Percentiles rank a stretch among this genome's conserved stretches.
Evolutionary conservation across 495 filamentous ascomycete genomes (phyloP).

Genomic region (Podospora fimiseda): DNA sequence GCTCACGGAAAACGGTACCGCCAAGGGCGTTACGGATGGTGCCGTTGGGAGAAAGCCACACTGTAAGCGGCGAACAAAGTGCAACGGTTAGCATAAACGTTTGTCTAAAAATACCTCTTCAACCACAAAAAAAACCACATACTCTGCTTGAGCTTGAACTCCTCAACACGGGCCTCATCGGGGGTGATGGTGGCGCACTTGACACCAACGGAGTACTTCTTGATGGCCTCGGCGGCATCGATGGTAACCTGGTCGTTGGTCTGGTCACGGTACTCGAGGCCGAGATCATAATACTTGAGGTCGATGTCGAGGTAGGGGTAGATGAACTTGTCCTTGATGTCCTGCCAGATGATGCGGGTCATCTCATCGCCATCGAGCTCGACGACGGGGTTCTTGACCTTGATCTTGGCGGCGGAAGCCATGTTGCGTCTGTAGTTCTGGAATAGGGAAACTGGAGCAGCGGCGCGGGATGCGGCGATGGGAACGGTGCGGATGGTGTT

Average conservation of each 20-base stretch:
- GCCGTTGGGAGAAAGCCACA: conserved; percentile 98
- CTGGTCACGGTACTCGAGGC: conserved; percentile 88
- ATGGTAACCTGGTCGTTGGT: conserved; percentile 93
- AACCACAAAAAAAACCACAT: conserved; percentile 23
- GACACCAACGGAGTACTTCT: conserved; percentile 96
- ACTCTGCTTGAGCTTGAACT: conserved; percentile 98
- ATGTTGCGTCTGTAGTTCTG: conserved; percentile 33
- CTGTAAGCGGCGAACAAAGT: conserved; percentile 21
- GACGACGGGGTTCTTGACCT: conserved; percentile 96
- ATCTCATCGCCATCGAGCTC: conserved; percentile 99
- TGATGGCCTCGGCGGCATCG: conserved; percentile 93
- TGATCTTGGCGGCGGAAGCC: conserved; percentile 63
- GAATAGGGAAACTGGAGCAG: conserved; percentile 19
- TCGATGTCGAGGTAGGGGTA: conserved; percentile 91
- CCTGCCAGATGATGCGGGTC: conserved; percentile 98
- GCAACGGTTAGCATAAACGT: conserved; percentile 9
- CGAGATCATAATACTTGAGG: conserved; percentile 98
- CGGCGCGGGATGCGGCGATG: conserved; percentile 10
- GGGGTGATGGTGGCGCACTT: conserved; percentile 99
- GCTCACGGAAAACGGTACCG: conserved; percentile 96
- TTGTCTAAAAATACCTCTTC: not conserved
- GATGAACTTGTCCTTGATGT: conserved; percentile 98
- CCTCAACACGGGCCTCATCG: conserved; percentile 90
- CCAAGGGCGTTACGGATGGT: conserved; percentile 94
- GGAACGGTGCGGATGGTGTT: conserved; percentile 6